These are phyloP conservation scores for Salix exigua DNA, from an alignment of 345 rosid species.

Conservation along the genomic window DNA sequence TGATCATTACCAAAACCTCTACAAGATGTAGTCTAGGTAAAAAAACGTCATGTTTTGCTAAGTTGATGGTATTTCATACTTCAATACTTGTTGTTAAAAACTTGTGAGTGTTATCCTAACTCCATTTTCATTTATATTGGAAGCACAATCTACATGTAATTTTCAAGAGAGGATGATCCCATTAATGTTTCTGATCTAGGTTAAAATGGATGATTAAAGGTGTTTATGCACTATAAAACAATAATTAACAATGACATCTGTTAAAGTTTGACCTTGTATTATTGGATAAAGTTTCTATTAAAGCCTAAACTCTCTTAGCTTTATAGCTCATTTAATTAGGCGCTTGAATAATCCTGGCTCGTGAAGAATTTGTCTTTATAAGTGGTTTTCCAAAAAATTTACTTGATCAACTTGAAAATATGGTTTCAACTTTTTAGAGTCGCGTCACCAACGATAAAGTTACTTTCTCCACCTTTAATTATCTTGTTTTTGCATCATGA, in stretches of 20 bases:
- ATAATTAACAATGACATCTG: too few species aligned
- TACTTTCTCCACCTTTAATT: neutral
- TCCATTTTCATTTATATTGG: neutral
- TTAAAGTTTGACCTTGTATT: too few species aligned
- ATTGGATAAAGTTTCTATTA: neutral
- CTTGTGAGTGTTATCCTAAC: neutral
- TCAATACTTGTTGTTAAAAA: neutral
- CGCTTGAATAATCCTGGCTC: neutral
- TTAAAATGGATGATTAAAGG: too few species aligned
- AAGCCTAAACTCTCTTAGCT: neutral
- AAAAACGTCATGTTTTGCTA: too few species aligned
- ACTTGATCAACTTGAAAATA: neutral
- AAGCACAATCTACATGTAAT: too few species aligned
- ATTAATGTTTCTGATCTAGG: too few species aligned
- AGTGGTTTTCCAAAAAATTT: neutral
- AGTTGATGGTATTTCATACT: neutral
- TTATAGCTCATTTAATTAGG: neutral
- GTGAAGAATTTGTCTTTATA: neutral
- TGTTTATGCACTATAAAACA: too few species aligned
- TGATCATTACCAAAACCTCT: too few species aligned
- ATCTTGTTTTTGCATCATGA: neutral
- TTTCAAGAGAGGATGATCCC: too few species aligned
- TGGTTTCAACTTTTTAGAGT: neutral
- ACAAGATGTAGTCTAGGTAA: too few species aligned
- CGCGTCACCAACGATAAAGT: neutral